Evolutionary conservation across 352 stramenopile genomes (phyloP).

Genomic region (Globisporangium paroecandrum): DNA sequence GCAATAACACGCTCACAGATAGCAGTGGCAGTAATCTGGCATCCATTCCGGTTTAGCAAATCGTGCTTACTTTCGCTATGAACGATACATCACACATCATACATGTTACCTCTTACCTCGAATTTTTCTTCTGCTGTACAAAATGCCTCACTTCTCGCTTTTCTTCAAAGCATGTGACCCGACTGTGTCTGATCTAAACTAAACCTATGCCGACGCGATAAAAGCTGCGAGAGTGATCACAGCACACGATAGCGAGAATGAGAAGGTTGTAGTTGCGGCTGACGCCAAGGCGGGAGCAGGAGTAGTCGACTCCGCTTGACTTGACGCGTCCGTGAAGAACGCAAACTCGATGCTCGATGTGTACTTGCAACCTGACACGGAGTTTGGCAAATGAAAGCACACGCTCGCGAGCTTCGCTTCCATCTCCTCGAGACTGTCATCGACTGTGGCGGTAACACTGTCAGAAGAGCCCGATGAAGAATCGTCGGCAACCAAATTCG

Average conservation of each 20-base stretch:
- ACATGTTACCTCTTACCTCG: background rate
- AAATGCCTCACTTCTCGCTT: background rate
- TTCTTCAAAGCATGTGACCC: background rate
- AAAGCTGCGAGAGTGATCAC: background rate
- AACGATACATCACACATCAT: background rate
- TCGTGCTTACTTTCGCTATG: background rate
- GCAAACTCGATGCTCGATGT: slow-evolving; percentile 12
- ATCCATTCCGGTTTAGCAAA: background rate
- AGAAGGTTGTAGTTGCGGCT: background rate
- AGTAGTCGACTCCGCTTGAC: background rate
- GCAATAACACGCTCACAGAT: background rate
- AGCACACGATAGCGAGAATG: background rate
- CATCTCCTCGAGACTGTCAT: slow-evolving; percentile 10
- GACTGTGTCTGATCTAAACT: background rate
- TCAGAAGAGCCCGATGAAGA: background rate
- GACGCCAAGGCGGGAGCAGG: background rate
- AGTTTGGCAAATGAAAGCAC: slow-evolving; percentile 19
- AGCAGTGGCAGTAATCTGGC: background rate
- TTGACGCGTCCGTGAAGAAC: slow-evolving; percentile 8
- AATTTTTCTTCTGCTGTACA: background rate
- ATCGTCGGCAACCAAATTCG: slow-evolving; percentile 3
- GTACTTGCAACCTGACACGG: slow-evolving; percentile 15
- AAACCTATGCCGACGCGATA: slow-evolving; percentile 1
- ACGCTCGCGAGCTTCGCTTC: slow-evolving; percentile 4
- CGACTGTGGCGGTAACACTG: slow-evolving; percentile 4